Base-by-base conservation (phyloP, 129 eudicot genomes). In the Chrysanthemum lavandulifolium region DNA sequence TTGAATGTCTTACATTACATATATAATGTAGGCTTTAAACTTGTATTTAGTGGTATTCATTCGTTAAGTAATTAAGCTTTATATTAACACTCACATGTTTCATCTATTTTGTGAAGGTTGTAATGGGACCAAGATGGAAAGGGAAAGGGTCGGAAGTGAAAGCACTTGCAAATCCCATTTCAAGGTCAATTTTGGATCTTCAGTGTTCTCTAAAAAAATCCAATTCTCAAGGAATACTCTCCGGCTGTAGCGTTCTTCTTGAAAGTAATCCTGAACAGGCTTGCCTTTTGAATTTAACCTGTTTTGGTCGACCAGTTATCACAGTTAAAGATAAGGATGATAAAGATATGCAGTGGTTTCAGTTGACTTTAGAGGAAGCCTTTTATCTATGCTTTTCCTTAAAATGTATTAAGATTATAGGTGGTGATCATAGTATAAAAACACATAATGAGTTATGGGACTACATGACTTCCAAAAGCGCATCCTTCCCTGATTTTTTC, bases 81-180 rank as follows among this genome's bases (percentile, higher is more conserved):
- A 33, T 29, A 52, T 53, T 29, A 69, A 40, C 66, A 43, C 55
- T 18, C 10, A 27, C 48, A 43, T 29, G 13, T 62, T 33, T 25
- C 40, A 25, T 71, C 66, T 67, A 40, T 48, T 61, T 67, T 16
- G 10, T 61, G 64, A 69, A 76, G 83, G 72, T 31, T 56, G 70
- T 67, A 69, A 88, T 86, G 96, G 91, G 91, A 49, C 87, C 93
- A 25, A 77, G 96, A 79, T 92, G 97, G 97, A 92, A 92, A 81
- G 91, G 91, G 53, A 92, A 86, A 72, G 87, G 67, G 57, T 83
- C 96, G 5, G 76, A 92, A 83, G 83, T 79, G 8, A 83, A 81
- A 77, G 97, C 97, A 9, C 91, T 83, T 45, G 89, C 86, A 19
- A 86, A 84, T 48, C 97, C 97, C 61, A 83, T 92, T 67, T 84